Evolutionary conservation across 2,329 filamentous ascomycete genomes (phyloP).

Genomic region (Davidsoniella australis): DNA sequence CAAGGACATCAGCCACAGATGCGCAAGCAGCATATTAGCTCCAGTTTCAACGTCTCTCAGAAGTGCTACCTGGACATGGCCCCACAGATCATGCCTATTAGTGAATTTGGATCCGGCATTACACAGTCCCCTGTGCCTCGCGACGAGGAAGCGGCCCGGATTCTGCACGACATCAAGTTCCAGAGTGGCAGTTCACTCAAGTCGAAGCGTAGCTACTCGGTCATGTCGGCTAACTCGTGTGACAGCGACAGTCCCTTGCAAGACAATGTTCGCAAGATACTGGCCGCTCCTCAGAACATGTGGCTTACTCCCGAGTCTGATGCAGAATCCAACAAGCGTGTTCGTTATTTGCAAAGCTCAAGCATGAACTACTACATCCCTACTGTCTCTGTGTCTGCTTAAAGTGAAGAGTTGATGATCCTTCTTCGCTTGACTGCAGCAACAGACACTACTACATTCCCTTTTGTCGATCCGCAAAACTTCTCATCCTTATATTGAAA

Average conservation of each 20-base stretch:
- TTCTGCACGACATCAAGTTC: constrained; percentile 7
- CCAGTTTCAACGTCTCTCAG: constrained; percentile 32
- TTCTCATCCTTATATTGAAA: neutral
- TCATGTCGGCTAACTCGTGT: constrained; percentile 20
- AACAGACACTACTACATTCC: neutral
- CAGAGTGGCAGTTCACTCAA: neutral
- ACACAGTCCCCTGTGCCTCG: neutral
- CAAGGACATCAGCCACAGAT: constrained; percentile 26
- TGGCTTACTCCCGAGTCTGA: constrained; percentile 21
- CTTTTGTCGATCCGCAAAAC: neutral
- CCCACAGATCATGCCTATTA: neutral
- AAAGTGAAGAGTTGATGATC: too few species aligned
- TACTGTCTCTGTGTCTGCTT: too few species aligned
- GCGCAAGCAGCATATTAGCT: constrained; percentile 41
- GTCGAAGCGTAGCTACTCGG: constrained; percentile 6
- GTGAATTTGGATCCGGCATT: neutral
- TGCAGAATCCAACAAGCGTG: neutral
- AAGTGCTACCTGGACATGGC: constrained; percentile 29
- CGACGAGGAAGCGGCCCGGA: constrained; percentile 5
- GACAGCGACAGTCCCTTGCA: constrained; percentile 45
- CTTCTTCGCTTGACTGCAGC: too few species aligned
- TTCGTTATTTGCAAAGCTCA: neutral
- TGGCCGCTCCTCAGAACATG: constrained; percentile 23
- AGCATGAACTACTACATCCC: neutral
- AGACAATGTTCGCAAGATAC: constrained; percentile 48